Evolutionary conservation across 2,329 filamentous ascomycete species (phyloP), one percentile per base, ranked within the genome.

Genomic region (Aspergillus quadricinctus): DNA sequence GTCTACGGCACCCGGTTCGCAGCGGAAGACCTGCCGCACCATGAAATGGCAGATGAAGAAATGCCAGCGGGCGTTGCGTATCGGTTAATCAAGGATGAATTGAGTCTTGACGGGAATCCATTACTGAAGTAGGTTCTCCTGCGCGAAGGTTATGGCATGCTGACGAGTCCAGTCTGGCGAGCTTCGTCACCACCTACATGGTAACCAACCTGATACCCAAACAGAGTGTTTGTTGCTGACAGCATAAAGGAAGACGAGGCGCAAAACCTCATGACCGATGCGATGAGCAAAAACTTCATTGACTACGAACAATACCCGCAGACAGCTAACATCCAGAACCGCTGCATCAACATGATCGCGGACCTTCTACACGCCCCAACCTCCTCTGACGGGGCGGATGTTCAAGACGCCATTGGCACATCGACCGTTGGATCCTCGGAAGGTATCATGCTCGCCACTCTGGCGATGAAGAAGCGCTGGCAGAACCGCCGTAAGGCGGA

Each of bases 1-100:
- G 89, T 96, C 67, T 97, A 96, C 69, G 92, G 91, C 68, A 92
- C 89, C 57, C 84, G 81, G 61, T 96, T 90, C 70, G 92, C 92
- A n/a, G 82, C 83, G 31, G 79, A 88, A 69, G 90, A 95, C 66
- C 81, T 96, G 27, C 92, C 92, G 41, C 84, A 83, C 70, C 80
- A 89, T 69, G 87, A 90, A 77, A 96, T 97, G 84, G 90, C 92
- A 1, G 90, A 95, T 64, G 68, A 76, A 21, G 89, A 94, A 75
- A 96, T 96, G 92, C 92, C 93, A 40, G 86, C 84, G 64, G 84
- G 88, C 61, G 81, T 83, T 0, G 86, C 87, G 1, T 84, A 87
- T 63, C 84, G 88, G 61, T 78, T 90, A 70, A 76, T 87, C 57
- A 81, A 79, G 58, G 83, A 86, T 67, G 84, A 87, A 63, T 70